Evolutionary conservation across 768 basidiomycete species (phyloP).

Genomic region (Saitozyma podzolica): DNA sequence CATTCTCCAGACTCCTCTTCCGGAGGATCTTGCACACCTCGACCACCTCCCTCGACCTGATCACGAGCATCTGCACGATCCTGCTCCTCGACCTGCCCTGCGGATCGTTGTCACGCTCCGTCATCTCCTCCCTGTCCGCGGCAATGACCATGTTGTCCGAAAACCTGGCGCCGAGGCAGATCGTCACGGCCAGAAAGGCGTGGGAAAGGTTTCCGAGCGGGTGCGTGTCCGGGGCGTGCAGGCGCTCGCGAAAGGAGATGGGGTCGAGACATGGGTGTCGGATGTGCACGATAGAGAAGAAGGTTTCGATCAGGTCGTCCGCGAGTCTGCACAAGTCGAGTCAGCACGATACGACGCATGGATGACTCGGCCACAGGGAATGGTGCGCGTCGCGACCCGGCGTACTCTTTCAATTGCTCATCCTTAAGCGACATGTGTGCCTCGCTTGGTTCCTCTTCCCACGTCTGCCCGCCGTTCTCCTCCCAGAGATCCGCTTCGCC

Average conservation of each 20-base stretch:
- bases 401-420: slow-evolving; percentile 77
- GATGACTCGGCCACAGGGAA: background rate
- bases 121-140: slow-evolving; percentile 66
- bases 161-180: slow-evolving; percentile 92
- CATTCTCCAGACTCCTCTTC: slow-evolving; percentile 73
- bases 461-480: slow-evolving; percentile 31
- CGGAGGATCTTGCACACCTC: slow-evolving; percentile 86
- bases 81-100: slow-evolving; percentile 61
- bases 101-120: slow-evolving; percentile 12
- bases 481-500: slow-evolving; percentile 37
- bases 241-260: slow-evolving; percentile 70
- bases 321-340: slow-evolving; percentile 65
- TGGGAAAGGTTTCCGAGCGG: slow-evolving; percentile 43
- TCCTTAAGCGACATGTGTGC: slow-evolving; percentile 71
- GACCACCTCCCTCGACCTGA: slow-evolving; percentile 79
- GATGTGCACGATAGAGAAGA: slow-evolving; percentile 78
- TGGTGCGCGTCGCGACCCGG: slow-evolving; percentile 42
- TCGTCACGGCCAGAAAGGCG: slow-evolving; percentile 74
- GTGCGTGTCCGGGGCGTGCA: slow-evolving; percentile 54
- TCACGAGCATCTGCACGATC: slow-evolving; percentile 72
- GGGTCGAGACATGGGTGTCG: slow-evolving; percentile 85
- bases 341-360: slow-evolving; percentile 18
- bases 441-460: slow-evolving; percentile 56
- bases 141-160: slow-evolving; percentile 84
- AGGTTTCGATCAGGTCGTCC: slow-evolving; percentile 89